Percentiles rank a stretch among this genome's conserved stretches.
Conservation (phyloP, 352 stramenopile species). For the Phytophthora colocasiae region DNA sequence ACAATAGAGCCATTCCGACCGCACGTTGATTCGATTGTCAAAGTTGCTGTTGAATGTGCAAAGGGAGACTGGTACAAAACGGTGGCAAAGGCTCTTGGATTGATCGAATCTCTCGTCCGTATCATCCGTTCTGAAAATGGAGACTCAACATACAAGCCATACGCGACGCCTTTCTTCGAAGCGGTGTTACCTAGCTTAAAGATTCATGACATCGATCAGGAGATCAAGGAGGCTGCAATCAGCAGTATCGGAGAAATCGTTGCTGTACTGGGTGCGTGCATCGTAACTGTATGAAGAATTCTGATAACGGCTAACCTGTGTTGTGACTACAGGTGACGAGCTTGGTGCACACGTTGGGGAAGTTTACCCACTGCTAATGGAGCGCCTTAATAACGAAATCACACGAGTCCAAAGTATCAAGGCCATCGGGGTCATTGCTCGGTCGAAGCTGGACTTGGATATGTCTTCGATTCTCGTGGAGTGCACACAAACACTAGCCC, state of each 20-base stretch:
- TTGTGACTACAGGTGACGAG: conserved; percentile 64
- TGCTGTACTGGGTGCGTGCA: conserved; percentile 58
- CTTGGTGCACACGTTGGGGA: conserved; percentile 80
- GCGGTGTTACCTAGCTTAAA: conserved; percentile 95
- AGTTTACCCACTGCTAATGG: conserved; percentile 94
- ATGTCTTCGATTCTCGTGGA: conserved; percentile 92
- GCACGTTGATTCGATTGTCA: conserved; percentile 84
- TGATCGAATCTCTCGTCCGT: conserved; percentile 92
- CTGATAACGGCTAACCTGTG: conserved; percentile 18
- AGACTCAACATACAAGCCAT: conserved; percentile 49
- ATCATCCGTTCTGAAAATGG: conserved; percentile 70
- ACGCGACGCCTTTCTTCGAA: conserved; percentile 90
- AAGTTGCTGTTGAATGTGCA: conserved; percentile 89
- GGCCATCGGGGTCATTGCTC: conserved; percentile 92
- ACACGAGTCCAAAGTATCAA: conserved; percentile 98
- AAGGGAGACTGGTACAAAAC: conserved; percentile 99
- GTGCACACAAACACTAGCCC: conserved; percentile 86
- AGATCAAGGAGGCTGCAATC: conserved; percentile 98
- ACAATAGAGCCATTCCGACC: conserved; percentile 78
- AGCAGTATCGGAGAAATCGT: conserved; percentile 92
- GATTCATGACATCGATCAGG: conserved; percentile 98
- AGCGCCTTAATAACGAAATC: conserved; percentile 98
- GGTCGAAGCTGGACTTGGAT: conserved; percentile 88
- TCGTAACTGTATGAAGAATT: conserved; percentile 2
- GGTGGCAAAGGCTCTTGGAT: conserved; percentile 93